These are phyloP conservation scores for Trichoderma polysporum DNA, from an alignment of 2,329 filamentous ascomycete species.

Conservation along the genomic window DNA sequence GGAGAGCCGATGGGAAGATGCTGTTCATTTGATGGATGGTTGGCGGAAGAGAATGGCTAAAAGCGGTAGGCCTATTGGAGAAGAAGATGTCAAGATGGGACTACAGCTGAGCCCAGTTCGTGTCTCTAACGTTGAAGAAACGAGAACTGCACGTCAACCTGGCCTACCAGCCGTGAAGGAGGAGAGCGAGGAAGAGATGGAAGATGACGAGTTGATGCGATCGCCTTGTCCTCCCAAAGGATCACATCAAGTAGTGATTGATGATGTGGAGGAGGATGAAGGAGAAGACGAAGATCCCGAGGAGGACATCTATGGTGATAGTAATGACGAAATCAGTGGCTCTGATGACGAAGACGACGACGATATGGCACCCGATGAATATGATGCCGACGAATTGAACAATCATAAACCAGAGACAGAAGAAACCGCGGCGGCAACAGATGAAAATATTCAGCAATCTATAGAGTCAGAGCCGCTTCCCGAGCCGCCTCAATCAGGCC, in stretches of 20 bases:
- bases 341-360: constrained; percentile 42
- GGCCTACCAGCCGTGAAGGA: constrained; percentile 49
- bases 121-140: constrained; percentile 52
- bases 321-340: constrained; percentile 41
- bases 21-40: constrained; percentile 84
- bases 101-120: constrained; percentile 62
- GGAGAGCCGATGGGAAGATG: constrained; percentile 87
- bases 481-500: constrained; percentile 48
- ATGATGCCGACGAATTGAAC: constrained; percentile 35
- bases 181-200: constrained; percentile 42
- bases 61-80: constrained; percentile 67
- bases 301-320: constrained; percentile 27
- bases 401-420: not conserved
- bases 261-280: constrained; percentile 8
- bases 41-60: constrained; percentile 82
- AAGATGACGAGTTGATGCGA: constrained; percentile 28
- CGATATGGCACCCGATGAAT: constrained; percentile 43
- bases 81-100: constrained; percentile 67
- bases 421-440: not conserved
- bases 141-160: constrained; percentile 38
- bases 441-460: constrained; percentile 26
- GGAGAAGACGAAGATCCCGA: constrained; percentile 27
- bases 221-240: constrained; percentile 32
- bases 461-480: constrained; percentile 48
- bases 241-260: constrained; percentile 14